These are phyloP conservation scores for Tetracladium marchalianum DNA, from an alignment of 495 filamentous ascomycete genomes.

Conservation along the genomic window DNA sequence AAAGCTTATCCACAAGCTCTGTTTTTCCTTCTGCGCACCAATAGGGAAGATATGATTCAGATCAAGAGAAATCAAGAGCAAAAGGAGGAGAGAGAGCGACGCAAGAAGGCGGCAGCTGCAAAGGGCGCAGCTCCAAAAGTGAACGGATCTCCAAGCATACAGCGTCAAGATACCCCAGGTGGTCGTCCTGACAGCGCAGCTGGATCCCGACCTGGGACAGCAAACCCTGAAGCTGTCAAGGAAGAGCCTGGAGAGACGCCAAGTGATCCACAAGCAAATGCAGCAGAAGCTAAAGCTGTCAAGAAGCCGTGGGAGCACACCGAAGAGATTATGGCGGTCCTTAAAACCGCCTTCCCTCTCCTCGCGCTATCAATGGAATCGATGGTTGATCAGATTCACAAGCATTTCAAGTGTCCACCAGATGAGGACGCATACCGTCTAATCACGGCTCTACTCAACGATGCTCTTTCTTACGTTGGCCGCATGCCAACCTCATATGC, in stretches of 20 bases:
- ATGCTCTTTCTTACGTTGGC: conserved; percentile 80
- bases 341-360: conserved; percentile 94
- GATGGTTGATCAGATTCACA: conserved; percentile 97
- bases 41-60: conserved; percentile 82
- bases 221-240: conserved; percentile 40
- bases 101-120: conserved; percentile 31
- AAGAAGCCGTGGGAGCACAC: conserved; percentile 88
- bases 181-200: conserved; percentile 19
- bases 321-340: conserved; percentile 84
- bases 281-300: conserved; percentile 25
- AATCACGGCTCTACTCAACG: conserved; percentile 94
- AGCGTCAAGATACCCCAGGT: conserved; percentile 12
- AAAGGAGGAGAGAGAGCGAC: conserved; percentile 56
- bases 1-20: conserved; percentile 90
- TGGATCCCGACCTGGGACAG: conserved; percentile 37
- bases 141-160: conserved; percentile 33
- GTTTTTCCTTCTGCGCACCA: conserved; percentile 89
- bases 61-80: conserved; percentile 83
- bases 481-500: conserved; percentile 78
- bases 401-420: conserved; percentile 96
- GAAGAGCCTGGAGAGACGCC: conserved; percentile 25
- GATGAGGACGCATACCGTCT: conserved; percentile 97
- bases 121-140: conserved; percentile 30
- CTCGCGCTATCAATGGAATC: conserved; percentile 97
- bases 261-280: conserved; percentile 25